Evolutionary conservation across 2,329 filamentous ascomycete species (phyloP), one percentile per base, ranked within the genome.

Genomic region (Rhinocladiella mackenziei): DNA sequence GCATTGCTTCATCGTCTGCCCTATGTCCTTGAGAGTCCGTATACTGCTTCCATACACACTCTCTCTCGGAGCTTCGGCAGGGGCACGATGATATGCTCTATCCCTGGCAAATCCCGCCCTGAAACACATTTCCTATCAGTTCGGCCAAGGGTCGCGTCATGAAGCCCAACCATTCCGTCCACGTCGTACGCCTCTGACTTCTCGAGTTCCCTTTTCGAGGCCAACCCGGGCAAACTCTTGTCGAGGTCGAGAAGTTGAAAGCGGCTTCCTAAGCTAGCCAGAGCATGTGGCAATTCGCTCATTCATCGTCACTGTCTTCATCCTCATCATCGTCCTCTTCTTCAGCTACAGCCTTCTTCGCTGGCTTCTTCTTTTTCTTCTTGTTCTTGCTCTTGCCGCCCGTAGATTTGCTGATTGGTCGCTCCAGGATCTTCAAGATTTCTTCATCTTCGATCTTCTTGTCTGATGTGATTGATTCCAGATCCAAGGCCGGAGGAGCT

Each of bases 381-480:
- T 88, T 88, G 64, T 88, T 89, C 66, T 89, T 89, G 72, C 86
- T 86, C 71, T 86, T 87, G 56, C 83, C 75, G 39, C 70, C 71
- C 31, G 73, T 71, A 15, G 74, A 71, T 62, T 77, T 79, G 50
- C 74, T 71, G 59, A 95, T 71, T 22, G 91, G 91, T 68, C 86
- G 86, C 71, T 92, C 89, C 39, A 98, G 78, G 55, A 97, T 91
- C 76, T 92, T 87, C 59, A 97, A 81, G 56, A 98, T 77, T 72
- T 97, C 91, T 73, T 94, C 88, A 55, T 97, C 91, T 56, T 82
- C 84, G 62, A 98, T 95, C 79, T 96, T 96, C 80, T 97, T 97
- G 68, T 97, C 89, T 23, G 87, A 84, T 78, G 95, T 84, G 76
- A 84, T 80, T 74, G 89, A 89, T 64, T 76, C 78, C 51, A 92